Base-by-base conservation (phyloP, 371 early-diverging fungal genomes). In the Mortierella sp. region DNA sequence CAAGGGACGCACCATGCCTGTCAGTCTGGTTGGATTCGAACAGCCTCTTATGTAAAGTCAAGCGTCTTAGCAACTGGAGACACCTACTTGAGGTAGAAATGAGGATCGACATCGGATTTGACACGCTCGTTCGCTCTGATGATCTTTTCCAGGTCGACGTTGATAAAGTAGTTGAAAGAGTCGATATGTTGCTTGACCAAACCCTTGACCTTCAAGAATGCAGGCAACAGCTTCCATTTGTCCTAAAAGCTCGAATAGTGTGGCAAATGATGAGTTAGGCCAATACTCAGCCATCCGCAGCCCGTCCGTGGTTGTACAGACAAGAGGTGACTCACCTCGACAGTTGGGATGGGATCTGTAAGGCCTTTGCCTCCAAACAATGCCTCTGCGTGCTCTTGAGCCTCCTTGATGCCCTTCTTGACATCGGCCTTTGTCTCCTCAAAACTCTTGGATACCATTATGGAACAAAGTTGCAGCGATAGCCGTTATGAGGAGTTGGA, bases 111-210 rank as follows among this genome's bases (percentile, higher is more conserved):
- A 72, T 99, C 99, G 2, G 97, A 96, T n/a, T 93, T 94, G 38
- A 99, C 93, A 64, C 90, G 90, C 67, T 93, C 90, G 82, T 99
- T 99, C 12, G 99, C 98, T 70, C 90, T 85, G 58, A 99, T 86
- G 67, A 99, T 99, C 71, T 95, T 93, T 76, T 95, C 91, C 64
- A 99, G 83, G 64, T 98, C 99, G 19, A 93, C 91, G 67, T 97
- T 91, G 71, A 99, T 87, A 84, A 99, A 99, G 81, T 98, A 98
- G 86, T 99, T 97, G 87, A 97, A 99, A 0, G 99, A 99, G 80
- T 99, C 99, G 62, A 99, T 91, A 80, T 99, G 99, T 82, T 99
- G 99, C 81, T 99, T 96, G 61, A 99, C 95, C 38, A 99, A 92
- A 67, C 99, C 99, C 79, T 98, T 99, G 47, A 98, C 95, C 79